Conservation (phyloP, 495 filamentous ascomycete species). For the Chaetomidium leptoderma region DNA sequence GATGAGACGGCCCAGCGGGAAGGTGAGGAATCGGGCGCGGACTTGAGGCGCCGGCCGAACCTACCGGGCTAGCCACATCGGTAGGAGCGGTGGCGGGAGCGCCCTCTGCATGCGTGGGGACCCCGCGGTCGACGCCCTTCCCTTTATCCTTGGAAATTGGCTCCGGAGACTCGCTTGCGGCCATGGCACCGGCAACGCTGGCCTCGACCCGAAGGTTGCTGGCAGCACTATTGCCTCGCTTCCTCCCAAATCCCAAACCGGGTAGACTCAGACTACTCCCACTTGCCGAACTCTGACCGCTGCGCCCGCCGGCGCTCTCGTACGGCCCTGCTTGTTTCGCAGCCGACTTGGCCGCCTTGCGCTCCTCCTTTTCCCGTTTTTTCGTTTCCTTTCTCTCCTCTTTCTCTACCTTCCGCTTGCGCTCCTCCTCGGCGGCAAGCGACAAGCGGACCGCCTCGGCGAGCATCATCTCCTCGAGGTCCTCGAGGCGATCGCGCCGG, state of each 20-base stretch:
- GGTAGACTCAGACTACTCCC: slow-evolving; percentile 50
- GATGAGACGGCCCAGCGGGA: slow-evolving; percentile 57
- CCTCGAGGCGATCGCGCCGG: slow-evolving; percentile 69
- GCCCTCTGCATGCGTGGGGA: slow-evolving; percentile 18
- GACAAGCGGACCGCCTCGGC: slow-evolving; percentile 90
- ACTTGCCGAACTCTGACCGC: slow-evolving; percentile 45
- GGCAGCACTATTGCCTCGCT: slow-evolving; percentile 52
- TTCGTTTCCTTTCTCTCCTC: slow-evolving; percentile 62
- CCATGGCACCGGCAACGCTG: slow-evolving; percentile 33
- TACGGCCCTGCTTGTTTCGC: slow-evolving; percentile 51
- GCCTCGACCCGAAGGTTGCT: slow-evolving; percentile 48
- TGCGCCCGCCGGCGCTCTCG: slow-evolving; percentile 30
- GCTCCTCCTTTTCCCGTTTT: slow-evolving; percentile 76
- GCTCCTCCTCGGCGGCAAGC: slow-evolving; percentile 84
- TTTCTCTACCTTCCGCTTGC: slow-evolving; percentile 75
- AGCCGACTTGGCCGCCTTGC: slow-evolving; percentile 67
- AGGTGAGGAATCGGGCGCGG: slow-evolving; percentile 41
- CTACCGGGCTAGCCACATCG: slow-evolving; percentile 18
- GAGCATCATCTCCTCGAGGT: slow-evolving; percentile 97
- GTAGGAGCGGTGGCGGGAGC: not conserved
- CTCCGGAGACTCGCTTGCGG: slow-evolving; percentile 23
- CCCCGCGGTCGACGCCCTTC: slow-evolving; percentile 67
- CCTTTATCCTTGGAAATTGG: slow-evolving; percentile 58
- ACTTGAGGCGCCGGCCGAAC: slow-evolving; percentile 16
- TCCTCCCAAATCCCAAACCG: slow-evolving; percentile 44